Evolutionary conservation across 108 stramenopile species (phyloP).

Genomic region (Pseudonitzschia pungens): DNA sequence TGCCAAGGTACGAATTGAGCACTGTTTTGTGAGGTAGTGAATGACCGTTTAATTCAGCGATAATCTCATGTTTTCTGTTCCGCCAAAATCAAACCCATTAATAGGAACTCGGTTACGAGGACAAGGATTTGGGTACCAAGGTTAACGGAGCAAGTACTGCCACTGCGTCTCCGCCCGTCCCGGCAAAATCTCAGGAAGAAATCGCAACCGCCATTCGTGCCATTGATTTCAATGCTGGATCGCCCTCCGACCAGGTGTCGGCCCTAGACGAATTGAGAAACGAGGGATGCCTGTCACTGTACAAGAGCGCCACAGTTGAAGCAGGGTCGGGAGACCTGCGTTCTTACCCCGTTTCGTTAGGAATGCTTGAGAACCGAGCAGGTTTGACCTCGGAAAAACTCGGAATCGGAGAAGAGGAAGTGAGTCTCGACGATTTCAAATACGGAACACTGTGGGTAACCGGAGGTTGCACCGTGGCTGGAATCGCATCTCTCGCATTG

Average conservation of each 20-base stretch:
- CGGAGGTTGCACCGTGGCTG: constrained; percentile 52
- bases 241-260: constrained; percentile 34
- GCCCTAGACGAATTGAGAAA: constrained; percentile 49
- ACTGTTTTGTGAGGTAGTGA: too few relatives aligned
- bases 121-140: constrained; percentile 1
- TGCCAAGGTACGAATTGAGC: constrained; percentile 48
- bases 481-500: constrained; percentile 58
- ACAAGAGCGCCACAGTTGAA: constrained; percentile 57
- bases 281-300: constrained; percentile 46
- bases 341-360: constrained; percentile 66
- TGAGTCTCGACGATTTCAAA: constrained; percentile 83
- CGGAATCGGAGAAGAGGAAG: constrained; percentile 68
- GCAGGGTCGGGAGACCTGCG: constrained; percentile 38
- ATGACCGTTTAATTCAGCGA: too few relatives aligned
- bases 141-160: constrained; percentile 12
- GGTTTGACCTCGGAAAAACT: constrained; percentile 55
- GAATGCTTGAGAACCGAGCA: constrained; percentile 57
- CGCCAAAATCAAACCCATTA: too few relatives aligned
- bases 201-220: constrained; percentile 36
- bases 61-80: too few relatives aligned
- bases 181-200: constrained; percentile 33
- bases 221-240: constrained; percentile 45
- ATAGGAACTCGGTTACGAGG: constrained; percentile 47
- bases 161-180: constrained; percentile 2
- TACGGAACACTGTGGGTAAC: constrained; percentile 72